phyloP scores from a whole-genome alignment of 306 rosid species.

The Abrus precatorius region DNA sequence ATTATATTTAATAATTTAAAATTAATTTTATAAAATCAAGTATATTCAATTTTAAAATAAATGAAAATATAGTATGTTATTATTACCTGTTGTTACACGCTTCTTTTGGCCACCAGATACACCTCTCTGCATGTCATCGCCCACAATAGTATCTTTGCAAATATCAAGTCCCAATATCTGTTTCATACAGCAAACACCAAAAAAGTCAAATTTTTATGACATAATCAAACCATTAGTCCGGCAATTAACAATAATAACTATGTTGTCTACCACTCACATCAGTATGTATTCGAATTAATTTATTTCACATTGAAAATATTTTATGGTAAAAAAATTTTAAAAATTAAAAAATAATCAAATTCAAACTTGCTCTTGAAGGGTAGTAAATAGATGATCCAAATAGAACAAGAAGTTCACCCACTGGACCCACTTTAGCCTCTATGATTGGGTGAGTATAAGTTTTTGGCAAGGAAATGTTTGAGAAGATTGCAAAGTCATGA shows the following conservation, averaged over 20 bases:
- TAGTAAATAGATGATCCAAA: not conserved
- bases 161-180: conserved; percentile 67
- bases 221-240: not conserved
- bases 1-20: no score
- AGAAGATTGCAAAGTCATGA: not conserved
- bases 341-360: not conserved
- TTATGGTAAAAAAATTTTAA: not conserved
- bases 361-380: not conserved
- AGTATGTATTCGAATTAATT: not conserved
- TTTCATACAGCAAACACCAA: conserved; percentile 29
- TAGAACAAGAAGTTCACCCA: not conserved
- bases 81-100: conserved; percentile 56
- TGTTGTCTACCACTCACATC: not conserved
- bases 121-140: conserved; percentile 65
- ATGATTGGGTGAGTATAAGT: conserved; percentile 44
- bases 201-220: not conserved
- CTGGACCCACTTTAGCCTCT: not conserved
- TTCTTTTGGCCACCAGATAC: conserved; percentile 68
- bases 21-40: no score
- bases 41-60: no score
- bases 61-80: not conserved
- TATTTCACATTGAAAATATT: not conserved
- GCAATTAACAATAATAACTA: not conserved
- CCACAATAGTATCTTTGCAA: conserved; percentile 66
- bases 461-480: not conserved